Conservation (phyloP, 306 rosid genomes). For the Inga oerstediana region DNA sequence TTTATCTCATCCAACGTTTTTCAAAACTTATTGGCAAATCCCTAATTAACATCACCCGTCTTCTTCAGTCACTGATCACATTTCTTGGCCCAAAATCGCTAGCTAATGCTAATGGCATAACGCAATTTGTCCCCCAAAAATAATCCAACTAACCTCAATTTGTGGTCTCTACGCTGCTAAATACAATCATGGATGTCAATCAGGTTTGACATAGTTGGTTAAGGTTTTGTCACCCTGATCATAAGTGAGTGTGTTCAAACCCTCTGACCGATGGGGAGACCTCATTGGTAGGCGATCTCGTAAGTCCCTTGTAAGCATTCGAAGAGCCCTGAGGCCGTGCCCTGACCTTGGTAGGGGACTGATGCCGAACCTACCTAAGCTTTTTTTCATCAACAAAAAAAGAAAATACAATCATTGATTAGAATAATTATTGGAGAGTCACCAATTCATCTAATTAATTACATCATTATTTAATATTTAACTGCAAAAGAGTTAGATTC, state of each 20-base stretch:
- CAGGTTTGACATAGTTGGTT: no score
- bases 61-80: neutral
- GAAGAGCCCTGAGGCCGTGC: no score
- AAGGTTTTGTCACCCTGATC: no score
- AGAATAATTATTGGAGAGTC: neutral
- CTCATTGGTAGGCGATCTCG: no score
- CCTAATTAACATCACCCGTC: neutral
- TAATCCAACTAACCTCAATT: neutral
- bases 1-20: no score
- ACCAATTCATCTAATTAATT: neutral
- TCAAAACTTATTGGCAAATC: no score
- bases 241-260: no score
- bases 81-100: neutral
- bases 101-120: neutral
- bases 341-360: no score
- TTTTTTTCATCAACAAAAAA: no score
- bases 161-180: neutral
- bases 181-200: neutral
- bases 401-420: neutral
- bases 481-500: neutral
- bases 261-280: no score
- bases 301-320: no score
- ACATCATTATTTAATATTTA: neutral
- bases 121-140: neutral
- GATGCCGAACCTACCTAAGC: no score